Evolutionary conservation across 441 rosid species (phyloP).

Genomic region (Gossypium schwendimanii): DNA sequence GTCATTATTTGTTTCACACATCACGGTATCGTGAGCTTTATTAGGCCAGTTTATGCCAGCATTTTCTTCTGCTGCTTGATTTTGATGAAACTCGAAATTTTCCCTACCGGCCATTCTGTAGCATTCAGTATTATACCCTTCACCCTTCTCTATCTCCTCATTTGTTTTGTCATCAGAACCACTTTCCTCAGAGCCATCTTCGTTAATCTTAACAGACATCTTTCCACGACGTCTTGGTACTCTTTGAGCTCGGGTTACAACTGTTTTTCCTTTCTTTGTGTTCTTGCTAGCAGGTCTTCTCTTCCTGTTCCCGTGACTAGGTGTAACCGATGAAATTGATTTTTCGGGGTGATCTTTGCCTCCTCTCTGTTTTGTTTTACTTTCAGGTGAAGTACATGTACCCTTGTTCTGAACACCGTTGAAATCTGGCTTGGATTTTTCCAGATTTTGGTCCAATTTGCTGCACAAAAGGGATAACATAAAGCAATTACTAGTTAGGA

Average conservation of each 20-base stretch:
- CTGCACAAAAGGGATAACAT: constrained; percentile 27
- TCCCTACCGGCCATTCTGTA: constrained; percentile 15
- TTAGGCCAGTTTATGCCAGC: constrained; percentile 12
- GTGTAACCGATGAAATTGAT: constrained; percentile 20
- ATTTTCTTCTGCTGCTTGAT: constrained; percentile 18
- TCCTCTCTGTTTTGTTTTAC: constrained; percentile 13
- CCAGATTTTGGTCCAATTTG: constrained; percentile 26
- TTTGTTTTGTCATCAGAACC: constrained; percentile 27
- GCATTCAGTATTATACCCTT: constrained; percentile 17
- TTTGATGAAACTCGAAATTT: constrained; percentile 19
- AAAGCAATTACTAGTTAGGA: background rate
- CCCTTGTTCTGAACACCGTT: constrained; percentile 20
- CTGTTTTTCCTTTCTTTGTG: constrained; percentile 35
- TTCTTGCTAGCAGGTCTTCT: constrained; percentile 41
- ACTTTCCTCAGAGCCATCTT: constrained; percentile 44
- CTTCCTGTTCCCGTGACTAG: constrained; percentile 33
- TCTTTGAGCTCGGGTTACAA: constrained; percentile 28
- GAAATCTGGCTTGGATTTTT: constrained; percentile 22
- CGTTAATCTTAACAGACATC: constrained; percentile 50
- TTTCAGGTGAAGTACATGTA: constrained; percentile 7
- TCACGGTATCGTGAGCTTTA: constrained; percentile 11
- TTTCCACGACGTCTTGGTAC: constrained; percentile 39
- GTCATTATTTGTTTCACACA: constrained; percentile 5
- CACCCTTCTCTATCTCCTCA: constrained; percentile 15
- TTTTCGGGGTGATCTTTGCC: constrained; percentile 6